Evolutionary conservation across 305 asterid genomes (phyloP).

Genomic region (Caryopteris hybrid): DNA sequence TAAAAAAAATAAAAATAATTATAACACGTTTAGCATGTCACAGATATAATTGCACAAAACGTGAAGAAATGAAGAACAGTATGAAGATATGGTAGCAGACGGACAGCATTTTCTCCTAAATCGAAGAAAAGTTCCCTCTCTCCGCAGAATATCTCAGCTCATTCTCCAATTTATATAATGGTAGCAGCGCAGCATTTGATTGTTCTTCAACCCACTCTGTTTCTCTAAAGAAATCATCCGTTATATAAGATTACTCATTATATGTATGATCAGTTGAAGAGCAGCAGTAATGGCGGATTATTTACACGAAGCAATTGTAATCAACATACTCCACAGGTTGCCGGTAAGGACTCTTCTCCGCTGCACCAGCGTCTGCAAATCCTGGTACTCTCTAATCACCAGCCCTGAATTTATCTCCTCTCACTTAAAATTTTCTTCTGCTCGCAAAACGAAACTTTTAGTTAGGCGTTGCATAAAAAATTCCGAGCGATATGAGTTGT

Average conservation of each 20-base stretch:
- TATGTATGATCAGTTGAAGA: background rate
- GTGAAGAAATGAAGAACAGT: too few relatives aligned
- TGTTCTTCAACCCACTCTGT: too few relatives aligned
- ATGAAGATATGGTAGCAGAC: too few relatives aligned
- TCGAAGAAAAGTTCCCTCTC: too few relatives aligned
- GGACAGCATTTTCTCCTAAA: too few relatives aligned
- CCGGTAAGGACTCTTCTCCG: constrained; percentile 35
- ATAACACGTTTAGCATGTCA: too few relatives aligned
- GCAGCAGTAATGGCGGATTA: constrained; percentile 32
- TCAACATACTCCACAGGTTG: constrained; percentile 40
- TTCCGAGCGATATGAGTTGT: constrained; percentile 31
- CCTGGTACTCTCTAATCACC: constrained; percentile 44
- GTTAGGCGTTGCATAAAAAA: constrained; percentile 28
- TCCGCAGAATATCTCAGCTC: too few relatives aligned
- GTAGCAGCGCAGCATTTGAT: too few relatives aligned
- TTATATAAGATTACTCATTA: too few relatives aligned
- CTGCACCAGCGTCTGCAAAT: constrained; percentile 43
- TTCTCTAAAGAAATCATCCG: background rate
- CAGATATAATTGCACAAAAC: too few relatives aligned
- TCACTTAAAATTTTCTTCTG: constrained; percentile 25
- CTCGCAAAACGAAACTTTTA: constrained; percentile 6
- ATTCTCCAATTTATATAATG: too few relatives aligned
- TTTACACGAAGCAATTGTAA: constrained; percentile 26
- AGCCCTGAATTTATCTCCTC: constrained; percentile 33
- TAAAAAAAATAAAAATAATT: too few relatives aligned